Percentiles rank a stretch among this genome's conserved stretches.
Conservation (phyloP, 2,329 filamentous ascomycete species). For the Pestalotiopsis sp. region DNA sequence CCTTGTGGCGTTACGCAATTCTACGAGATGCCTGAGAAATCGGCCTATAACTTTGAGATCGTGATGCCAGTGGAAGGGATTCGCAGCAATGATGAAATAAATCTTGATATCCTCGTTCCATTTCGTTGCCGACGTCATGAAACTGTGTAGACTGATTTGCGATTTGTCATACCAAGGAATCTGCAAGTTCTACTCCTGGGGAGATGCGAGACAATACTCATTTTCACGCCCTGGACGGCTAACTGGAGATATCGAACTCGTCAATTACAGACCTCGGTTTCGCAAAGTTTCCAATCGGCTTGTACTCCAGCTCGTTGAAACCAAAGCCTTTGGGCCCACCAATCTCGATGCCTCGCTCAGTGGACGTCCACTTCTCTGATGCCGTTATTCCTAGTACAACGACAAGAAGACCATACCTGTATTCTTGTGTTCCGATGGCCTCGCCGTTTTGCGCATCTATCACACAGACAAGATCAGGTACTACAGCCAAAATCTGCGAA, state of each 20-base stretch:
- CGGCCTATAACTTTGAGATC: no score
- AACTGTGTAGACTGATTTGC: no score
- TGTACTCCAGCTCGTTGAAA: constrained; percentile 44
- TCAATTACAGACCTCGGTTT: constrained; percentile 53
- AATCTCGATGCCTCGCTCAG: constrained; percentile 44
- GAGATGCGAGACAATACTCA: no score
- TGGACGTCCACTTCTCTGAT: constrained; percentile 43
- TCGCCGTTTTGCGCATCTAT: constrained; percentile 57
- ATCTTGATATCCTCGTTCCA: no score
- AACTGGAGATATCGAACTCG: constrained; percentile 34
- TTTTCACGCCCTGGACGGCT: no score
- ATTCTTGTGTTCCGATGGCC: constrained; percentile 56
- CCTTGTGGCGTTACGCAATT: no score
- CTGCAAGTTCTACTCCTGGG: no score
- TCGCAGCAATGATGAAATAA: no score
- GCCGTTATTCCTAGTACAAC: constrained; percentile 46
- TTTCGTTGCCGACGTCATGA: no score
- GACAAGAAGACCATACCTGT: constrained; percentile 51
- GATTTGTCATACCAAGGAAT: no score
- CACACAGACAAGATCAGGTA: constrained; percentile 56
- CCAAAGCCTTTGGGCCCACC: constrained; percentile 50
- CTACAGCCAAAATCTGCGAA: constrained; percentile 44
- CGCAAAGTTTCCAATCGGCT: constrained; percentile 43
- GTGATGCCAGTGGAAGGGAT: no score
- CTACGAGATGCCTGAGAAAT: no score